These are phyloP conservation scores for Hylodesmum podocarpum DNA, from an alignment of 306 rosid genomes.

Conservation along the genomic window DNA sequence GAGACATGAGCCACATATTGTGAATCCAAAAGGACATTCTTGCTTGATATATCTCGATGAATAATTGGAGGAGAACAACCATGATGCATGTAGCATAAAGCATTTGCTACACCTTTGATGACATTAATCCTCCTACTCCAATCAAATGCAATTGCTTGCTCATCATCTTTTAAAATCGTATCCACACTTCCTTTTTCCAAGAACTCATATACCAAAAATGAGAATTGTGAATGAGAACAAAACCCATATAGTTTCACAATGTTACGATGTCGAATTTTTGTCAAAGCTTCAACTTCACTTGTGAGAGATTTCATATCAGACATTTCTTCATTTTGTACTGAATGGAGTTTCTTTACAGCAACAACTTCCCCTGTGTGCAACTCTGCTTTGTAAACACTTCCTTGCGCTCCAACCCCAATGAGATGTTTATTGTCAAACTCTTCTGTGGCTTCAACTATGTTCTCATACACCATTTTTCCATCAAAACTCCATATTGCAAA, in stretches of 20 bases:
- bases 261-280: constrained; percentile 25
- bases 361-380: neutral
- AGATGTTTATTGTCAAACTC: neutral
- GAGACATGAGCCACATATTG: constrained; percentile 14
- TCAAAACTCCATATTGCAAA: constrained; percentile 28
- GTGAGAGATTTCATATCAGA: neutral
- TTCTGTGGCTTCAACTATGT: constrained; percentile 18
- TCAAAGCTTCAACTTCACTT: constrained; percentile 18
- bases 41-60: constrained; percentile 26
- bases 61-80: constrained; percentile 15
- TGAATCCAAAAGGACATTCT: constrained; percentile 21
- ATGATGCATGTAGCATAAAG: constrained; percentile 32
- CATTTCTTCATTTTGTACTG: neutral
- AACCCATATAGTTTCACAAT: constrained; percentile 14
- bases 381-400: constrained; percentile 20
- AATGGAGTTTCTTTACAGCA: constrained; percentile 32
- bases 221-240: neutral
- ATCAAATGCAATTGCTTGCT: neutral
- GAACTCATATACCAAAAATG: constrained; percentile 19
- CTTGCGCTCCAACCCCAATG: constrained; percentile 8
- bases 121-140: constrained; percentile 13
- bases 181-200: constrained; percentile 12
- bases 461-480: neutral
- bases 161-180: constrained; percentile 1
- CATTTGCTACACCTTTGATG: constrained; percentile 25